phyloP scores from a whole-genome alignment of 257 asterid species.

The Thymus mandschuricus region DNA sequence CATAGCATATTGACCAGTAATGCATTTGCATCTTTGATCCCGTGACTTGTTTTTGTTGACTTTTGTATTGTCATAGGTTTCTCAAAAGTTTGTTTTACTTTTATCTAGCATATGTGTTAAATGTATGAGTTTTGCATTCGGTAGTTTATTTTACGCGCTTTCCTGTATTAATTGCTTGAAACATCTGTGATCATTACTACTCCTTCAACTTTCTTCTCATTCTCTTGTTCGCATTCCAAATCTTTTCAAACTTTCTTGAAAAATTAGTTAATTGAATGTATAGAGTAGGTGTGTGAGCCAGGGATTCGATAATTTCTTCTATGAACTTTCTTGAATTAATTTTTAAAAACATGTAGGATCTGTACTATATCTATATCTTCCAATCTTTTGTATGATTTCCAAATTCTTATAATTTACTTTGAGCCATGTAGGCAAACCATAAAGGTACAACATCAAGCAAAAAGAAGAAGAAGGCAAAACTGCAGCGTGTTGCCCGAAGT shows the following conservation, averaged over 20 bases:
- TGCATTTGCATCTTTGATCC: not conserved
- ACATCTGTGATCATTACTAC: constrained; percentile 4
- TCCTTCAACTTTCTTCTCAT: no score
- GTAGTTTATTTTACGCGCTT: constrained; percentile 4
- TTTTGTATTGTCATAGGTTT: not conserved
- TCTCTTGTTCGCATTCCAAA: no score
- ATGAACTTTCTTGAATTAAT: constrained; percentile 3
- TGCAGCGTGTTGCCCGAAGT: constrained; percentile 85
- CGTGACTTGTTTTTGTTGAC: constrained; percentile 14
- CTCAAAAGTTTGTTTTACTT: constrained; percentile 5
- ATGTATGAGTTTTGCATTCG: constrained; percentile 15
- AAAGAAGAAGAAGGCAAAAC: constrained; percentile 96
- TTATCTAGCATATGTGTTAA: not conserved
- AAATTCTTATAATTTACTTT: constrained; percentile 18
- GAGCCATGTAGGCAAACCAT: constrained; percentile 66
- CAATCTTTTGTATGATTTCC: no score
- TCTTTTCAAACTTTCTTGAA: no score
- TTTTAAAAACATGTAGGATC: constrained; percentile 14
- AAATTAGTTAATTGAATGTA: no score
- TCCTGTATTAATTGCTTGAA: constrained; percentile 22
- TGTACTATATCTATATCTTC: not conserved
- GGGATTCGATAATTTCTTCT: not conserved
- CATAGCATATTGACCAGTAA: not conserved
- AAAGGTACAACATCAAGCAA: constrained; percentile 94
- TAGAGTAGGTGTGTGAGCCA: no score